Evolutionary conservation across 1,284 basidiomycete species (phyloP), one percentile per base, ranked within the genome.

Genomic region (Sporisorium scitamineum): DNA sequence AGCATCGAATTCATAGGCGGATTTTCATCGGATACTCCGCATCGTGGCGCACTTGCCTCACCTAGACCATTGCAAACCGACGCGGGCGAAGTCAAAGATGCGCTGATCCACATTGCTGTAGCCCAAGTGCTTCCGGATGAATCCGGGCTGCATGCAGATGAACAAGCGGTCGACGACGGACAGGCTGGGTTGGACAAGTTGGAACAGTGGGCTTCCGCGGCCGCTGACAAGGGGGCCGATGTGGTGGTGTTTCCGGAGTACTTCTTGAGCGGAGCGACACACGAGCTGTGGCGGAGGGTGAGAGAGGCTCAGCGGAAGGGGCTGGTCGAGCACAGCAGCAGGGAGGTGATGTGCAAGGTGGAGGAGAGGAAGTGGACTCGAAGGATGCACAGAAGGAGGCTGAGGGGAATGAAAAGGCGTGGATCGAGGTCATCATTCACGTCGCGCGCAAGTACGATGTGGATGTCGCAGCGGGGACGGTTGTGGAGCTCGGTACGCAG

Each of bases 231-330:
- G 14, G 78, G 78, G 20, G 78, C 78, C 3, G 81, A 83, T 37
- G 74, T 85, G 3, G 65, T 85, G 37, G 77, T 83, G 1, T 80
- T 85, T 22, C 83, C 83, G 9, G 83, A 85, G 64, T 85, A 83
- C 70, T 85, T 83, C 66, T 50, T 84, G 9, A 80, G 75, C 3
- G 82, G 82, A 6, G 79, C 82, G 5, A 76, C 72, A 13, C 77
- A 81, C 54, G 81, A 76, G 13, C 54, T 61, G 11, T 82, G 80
- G 81, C 31, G 61, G 11, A 22, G 39, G 7, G 74, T 72, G 29
- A 27, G 60, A 42, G 53, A 56, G 47, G 62, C 50, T 1, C 61
- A 57, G 50, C 72, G 61, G 13, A 45, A 52, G 13, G 22, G 22
- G 61, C 54, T 14, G 42, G n/a, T 9, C 39, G 20, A 8, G 29